Base-by-base conservation (phyloP, 1,284 basidiomycete genomes). In the Trichosporon sp. region DNA sequence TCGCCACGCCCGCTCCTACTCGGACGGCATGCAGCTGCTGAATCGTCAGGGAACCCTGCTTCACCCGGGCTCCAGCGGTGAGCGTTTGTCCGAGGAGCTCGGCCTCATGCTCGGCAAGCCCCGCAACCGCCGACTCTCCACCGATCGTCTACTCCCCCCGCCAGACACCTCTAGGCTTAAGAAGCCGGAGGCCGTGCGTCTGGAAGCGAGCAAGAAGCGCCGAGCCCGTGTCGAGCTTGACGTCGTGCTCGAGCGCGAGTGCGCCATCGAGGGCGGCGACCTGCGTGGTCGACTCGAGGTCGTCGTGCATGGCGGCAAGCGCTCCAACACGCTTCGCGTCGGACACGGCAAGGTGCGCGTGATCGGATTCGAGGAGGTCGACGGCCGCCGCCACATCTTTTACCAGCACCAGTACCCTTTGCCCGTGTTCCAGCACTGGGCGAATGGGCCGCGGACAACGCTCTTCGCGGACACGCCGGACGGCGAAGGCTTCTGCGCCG, bases 141-240 rank as follows among this genome's bases (percentile, higher is more conserved):
- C 76, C 26, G 75, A 73, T 66, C 79, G 78, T 56, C 68, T 84
- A 1, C 74, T 84, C 0, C 78, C 83, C 4, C 81, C 81, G 8
- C 67, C 67, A 2, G 68, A 54, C 8, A 77, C 77, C 8, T 48
- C 59, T 3, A 65, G 68, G 40, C 69, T 75, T 43, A 71, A 73
- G 43, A 68, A 77, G 54, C 68, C 78, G 69, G 71, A 77, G 54
- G 51, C 78, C 63, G 79, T 84, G 43, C 73, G 81, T 37, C 74
- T 85, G 59, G 82, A 86, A 72, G 83, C 68, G 79, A 91, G 70
- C 88, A 93, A 85, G 88, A 91, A 82, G 88, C 89, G 65, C 88
- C 91, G 85, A 37, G 90, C 93, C 2, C 89, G 93, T 37, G 91
- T 97, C 0, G 91, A 93, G 78, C 86, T 97, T 6, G 93, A 97